Conservation (phyloP, 2,329 filamentous ascomycete genomes). For the Calycina marina region DNA sequence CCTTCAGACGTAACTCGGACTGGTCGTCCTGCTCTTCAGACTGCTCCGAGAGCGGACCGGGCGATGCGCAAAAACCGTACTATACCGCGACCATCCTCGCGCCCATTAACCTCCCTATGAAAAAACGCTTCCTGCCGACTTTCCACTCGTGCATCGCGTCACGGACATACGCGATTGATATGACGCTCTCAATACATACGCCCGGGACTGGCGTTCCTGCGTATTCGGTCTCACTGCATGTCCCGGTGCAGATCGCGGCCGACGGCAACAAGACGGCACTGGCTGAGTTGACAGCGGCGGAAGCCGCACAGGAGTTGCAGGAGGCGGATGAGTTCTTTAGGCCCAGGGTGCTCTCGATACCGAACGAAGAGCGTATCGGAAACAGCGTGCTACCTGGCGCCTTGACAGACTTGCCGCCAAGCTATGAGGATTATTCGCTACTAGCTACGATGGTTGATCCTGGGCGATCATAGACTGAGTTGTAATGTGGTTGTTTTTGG, state of each 20-base stretch:
- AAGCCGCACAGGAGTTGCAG: slow-evolving; percentile 16
- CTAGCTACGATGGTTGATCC: slow-evolving; percentile 6
- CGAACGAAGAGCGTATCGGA: slow-evolving; percentile 12
- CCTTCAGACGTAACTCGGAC: slow-evolving; percentile 15
- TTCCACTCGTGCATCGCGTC: slow-evolving; percentile 56
- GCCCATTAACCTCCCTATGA: slow-evolving; percentile 44
- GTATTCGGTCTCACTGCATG: slow-evolving; percentile 19
- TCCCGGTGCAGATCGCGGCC: slow-evolving; percentile 20
- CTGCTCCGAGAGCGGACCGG: slow-evolving; percentile 8
- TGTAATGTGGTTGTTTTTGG: not conserved
- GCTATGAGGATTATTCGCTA: slow-evolving; percentile 17
- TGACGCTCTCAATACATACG: slow-evolving; percentile 40
- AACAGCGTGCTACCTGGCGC: slow-evolving; percentile 13
- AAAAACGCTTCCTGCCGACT: slow-evolving; percentile 49
- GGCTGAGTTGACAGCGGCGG: slow-evolving; percentile 8
- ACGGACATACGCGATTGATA: slow-evolving; percentile 45
- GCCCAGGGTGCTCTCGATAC: slow-evolving; percentile 18
- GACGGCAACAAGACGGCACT: slow-evolving; percentile 9
- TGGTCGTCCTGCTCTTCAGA: slow-evolving; percentile 17
- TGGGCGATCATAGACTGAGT: slow-evolving; percentile 7
- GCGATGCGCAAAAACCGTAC: slow-evolving; percentile 10
- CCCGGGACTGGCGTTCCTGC: slow-evolving; percentile 27
- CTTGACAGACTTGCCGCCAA: slow-evolving; percentile 15
- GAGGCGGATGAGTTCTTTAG: slow-evolving; percentile 16
- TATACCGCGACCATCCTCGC: slow-evolving; percentile 50